phyloP scores from a whole-genome alignment of 2,329 filamentous ascomycete genomes.

The Lizonia empirigonia region DNA sequence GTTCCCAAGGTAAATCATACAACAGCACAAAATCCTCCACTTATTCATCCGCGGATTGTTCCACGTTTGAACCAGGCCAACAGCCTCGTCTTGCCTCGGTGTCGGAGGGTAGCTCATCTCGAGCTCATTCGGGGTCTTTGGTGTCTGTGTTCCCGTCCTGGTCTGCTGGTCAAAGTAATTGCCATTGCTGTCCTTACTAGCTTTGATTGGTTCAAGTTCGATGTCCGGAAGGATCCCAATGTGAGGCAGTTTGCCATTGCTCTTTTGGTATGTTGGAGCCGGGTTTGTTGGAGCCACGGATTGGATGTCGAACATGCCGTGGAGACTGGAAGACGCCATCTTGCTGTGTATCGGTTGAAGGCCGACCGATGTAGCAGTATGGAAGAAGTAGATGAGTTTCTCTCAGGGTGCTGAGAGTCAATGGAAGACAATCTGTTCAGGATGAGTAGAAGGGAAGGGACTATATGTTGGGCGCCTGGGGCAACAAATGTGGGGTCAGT shows the following conservation, averaged over 20 bases:
- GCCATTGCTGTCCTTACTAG: constrained; percentile 19
- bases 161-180: constrained; percentile 21
- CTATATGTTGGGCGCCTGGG: not conserved
- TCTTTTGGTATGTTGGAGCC: constrained; percentile 44
- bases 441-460: not conserved
- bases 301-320: constrained; percentile 53
- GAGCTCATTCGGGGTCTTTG: constrained; percentile 50
- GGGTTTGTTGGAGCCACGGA: constrained; percentile 44
- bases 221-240: constrained; percentile 33
- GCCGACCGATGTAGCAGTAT: not conserved
- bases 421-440: too few relatives aligned
- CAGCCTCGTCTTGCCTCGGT: constrained; percentile 50
- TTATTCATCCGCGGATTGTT: constrained; percentile 68
- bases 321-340: constrained; percentile 48
- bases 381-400: not conserved
- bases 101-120: constrained; percentile 62
- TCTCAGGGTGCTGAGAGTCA: not conserved
- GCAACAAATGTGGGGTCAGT: not conserved
- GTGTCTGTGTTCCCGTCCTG: constrained; percentile 25
- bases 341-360: constrained; percentile 6
- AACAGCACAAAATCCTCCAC: constrained; percentile 68
- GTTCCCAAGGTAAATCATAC: constrained; percentile 69
- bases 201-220: constrained; percentile 43
- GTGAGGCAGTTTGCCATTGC: constrained; percentile 21
- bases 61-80: constrained; percentile 61